phyloP scores from a whole-genome alignment of 2,329 filamentous ascomycete genomes.

The Paraphoma sp. region DNA sequence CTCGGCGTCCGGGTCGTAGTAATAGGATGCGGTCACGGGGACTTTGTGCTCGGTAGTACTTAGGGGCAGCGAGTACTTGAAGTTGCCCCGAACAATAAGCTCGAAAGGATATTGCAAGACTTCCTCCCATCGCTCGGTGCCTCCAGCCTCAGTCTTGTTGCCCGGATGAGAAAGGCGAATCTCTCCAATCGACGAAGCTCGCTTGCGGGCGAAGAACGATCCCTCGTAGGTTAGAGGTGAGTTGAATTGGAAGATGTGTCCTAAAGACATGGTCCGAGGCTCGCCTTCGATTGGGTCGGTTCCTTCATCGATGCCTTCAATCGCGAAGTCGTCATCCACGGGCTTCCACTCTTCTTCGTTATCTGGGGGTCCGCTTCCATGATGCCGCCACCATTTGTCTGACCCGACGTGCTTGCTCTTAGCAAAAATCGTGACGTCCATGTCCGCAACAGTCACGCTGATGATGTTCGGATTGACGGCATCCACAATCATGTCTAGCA shows the following conservation, averaged over 20 bases:
- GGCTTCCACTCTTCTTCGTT: constrained; percentile 36
- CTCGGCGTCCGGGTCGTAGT: constrained; percentile 45
- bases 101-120: constrained; percentile 93
- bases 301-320: constrained; percentile 55
- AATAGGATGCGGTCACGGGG: constrained; percentile 51
- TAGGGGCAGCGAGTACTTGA: constrained; percentile 78
- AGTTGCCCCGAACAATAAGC: constrained; percentile 85
- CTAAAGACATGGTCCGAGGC: constrained; percentile 87
- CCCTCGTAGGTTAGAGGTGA: constrained; percentile 88
- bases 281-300: constrained; percentile 69
- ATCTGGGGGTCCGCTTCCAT: constrained; percentile 31
- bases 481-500: constrained; percentile 87
- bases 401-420: constrained; percentile 88
- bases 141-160: constrained; percentile 83
- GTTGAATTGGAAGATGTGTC: constrained; percentile 84
- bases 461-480: constrained; percentile 95
- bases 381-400: constrained; percentile 53
- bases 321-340: constrained; percentile 19
- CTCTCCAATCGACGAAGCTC: constrained; percentile 78
- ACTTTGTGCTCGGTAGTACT: constrained; percentile 62
- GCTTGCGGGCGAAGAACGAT: constrained; percentile 79
- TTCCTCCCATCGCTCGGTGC: constrained; percentile 85
- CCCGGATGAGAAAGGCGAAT: constrained; percentile 83
- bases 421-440: constrained; percentile 92
- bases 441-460: constrained; percentile 81